These are phyloP conservation scores for Colletotrichum liaoningense DNA, from an alignment of 2,329 filamentous ascomycete genomes.

Conservation along the genomic window DNA sequence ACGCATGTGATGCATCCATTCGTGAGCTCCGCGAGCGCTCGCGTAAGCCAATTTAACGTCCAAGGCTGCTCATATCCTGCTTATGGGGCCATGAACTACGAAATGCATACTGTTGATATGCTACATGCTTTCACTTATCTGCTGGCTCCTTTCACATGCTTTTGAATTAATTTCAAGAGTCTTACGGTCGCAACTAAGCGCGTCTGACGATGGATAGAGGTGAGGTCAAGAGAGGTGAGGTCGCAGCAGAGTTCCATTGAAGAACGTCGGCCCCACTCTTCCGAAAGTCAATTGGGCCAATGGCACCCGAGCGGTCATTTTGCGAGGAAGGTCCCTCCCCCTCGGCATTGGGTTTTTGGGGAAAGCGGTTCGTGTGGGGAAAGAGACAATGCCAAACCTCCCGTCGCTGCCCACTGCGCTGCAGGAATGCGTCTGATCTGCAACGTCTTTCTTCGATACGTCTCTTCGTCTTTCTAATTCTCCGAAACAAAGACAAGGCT, in stretches of 20 bases:
- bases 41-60: too few relatives aligned
- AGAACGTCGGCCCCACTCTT: neutral
- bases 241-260: conserved; percentile 30
- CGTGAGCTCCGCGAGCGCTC: too few relatives aligned
- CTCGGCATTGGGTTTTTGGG: neutral
- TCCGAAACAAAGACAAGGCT: neutral
- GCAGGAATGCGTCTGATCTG: neutral
- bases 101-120: too few relatives aligned
- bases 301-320: neutral
- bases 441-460: neutral
- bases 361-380: conserved; percentile 21
- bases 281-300: conserved; percentile 4
- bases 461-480: neutral
- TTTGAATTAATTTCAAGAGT: too few relatives aligned
- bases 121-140: too few relatives aligned
- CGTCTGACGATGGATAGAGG: neutral
- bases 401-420: neutral
- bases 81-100: too few relatives aligned
- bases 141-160: too few relatives aligned
- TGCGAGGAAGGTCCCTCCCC: neutral
- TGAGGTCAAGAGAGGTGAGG: neutral
- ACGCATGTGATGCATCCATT: too few relatives aligned
- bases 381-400: neutral
- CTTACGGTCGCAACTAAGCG: neutral
- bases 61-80: too few relatives aligned